Conservation (phyloP, 2,329 filamentous ascomycete genomes). For the Fusarium vanettenii region DNA sequence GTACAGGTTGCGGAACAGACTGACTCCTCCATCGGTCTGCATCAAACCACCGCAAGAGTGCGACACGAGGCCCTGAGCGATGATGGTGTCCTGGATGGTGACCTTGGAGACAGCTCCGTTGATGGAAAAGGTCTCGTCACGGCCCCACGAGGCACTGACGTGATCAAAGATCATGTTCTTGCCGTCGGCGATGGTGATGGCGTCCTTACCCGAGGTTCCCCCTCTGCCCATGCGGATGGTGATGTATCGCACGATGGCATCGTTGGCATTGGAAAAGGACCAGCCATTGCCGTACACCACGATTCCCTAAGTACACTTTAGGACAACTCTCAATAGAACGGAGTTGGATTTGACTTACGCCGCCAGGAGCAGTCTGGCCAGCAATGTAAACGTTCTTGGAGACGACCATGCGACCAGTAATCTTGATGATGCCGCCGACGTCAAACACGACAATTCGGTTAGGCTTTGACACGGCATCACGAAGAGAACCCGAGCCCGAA, state of each 20-base stretch:
- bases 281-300: conserved; percentile 66
- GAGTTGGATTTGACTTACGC: conserved; percentile 45
- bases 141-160: conserved; percentile 64
- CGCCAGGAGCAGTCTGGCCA: conserved; percentile 62
- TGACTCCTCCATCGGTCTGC: conserved; percentile 61
- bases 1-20: conserved; percentile 65
- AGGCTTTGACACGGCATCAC: conserved; percentile 53
- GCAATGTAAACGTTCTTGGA: conserved; percentile 58
- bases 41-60: conserved; percentile 65
- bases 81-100: conserved; percentile 64
- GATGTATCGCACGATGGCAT: conserved; percentile 66
- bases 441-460: conserved; percentile 60
- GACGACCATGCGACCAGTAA: conserved; percentile 57
- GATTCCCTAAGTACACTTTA: conserved; percentile 48
- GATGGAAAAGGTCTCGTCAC: conserved; percentile 66
- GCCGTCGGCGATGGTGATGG: conserved; percentile 63
- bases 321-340: neutral
- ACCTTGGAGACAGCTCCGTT: conserved; percentile 60
- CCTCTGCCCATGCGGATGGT: conserved; percentile 65
- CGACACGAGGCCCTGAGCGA: conserved; percentile 64
- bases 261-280: conserved; percentile 63
- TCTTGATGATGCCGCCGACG: conserved; percentile 60
- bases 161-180: conserved; percentile 68
- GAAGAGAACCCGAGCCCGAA: conserved; percentile 52
- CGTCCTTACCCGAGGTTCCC: conserved; percentile 65